Evolutionary conservation across 257 asterid species (phyloP).

Genomic region (Fraxinus cuspidata): DNA sequence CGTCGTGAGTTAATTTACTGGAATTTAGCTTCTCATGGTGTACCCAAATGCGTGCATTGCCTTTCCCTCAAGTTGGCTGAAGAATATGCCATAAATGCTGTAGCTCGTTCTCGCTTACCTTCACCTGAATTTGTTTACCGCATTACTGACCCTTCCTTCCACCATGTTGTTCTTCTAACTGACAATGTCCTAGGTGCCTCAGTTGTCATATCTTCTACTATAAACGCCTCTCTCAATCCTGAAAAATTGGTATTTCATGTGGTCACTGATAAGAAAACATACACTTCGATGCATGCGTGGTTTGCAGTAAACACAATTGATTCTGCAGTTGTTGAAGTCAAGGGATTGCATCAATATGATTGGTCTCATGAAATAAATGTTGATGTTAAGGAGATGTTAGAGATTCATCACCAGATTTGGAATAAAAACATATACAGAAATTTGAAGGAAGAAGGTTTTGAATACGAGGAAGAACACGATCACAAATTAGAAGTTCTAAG

Average conservation of each 20-base stretch:
- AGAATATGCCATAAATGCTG: conserved; percentile 70
- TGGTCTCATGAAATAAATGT: conserved; percentile 47
- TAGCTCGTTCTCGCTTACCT: conserved; percentile 77
- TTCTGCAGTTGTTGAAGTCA: conserved; percentile 74
- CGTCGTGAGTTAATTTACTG: conserved; percentile 65
- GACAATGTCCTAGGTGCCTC: conserved; percentile 92
- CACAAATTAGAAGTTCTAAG: conserved; percentile 53
- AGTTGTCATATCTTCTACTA: conserved; percentile 70
- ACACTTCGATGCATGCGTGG: conserved; percentile 89
- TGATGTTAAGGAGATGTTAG: too few relatives aligned
- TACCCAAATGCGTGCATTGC: conserved; percentile 73
- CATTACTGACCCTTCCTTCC: conserved; percentile 60
- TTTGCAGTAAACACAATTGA: conserved; percentile 60
- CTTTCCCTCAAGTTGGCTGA: conserved; percentile 78
- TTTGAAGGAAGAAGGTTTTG: conserved; percentile 45
- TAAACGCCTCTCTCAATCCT: conserved; percentile 48
- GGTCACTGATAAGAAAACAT: conserved; percentile 82
- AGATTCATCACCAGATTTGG: too few relatives aligned
- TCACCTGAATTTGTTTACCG: conserved; percentile 61
- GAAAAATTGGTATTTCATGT: conserved; percentile 76
- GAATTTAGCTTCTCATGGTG: conserved; percentile 79
- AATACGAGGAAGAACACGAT: conserved; percentile 39
- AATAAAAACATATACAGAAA: conserved; percentile 24
- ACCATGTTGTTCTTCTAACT: conserved; percentile 75
- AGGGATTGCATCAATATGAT: conserved; percentile 86